Evolutionary conservation across 2,329 filamentous ascomycete genomes (phyloP), one percentile per base, ranked within the genome.

Genomic region (Ascosphaera aggregata): DNA sequence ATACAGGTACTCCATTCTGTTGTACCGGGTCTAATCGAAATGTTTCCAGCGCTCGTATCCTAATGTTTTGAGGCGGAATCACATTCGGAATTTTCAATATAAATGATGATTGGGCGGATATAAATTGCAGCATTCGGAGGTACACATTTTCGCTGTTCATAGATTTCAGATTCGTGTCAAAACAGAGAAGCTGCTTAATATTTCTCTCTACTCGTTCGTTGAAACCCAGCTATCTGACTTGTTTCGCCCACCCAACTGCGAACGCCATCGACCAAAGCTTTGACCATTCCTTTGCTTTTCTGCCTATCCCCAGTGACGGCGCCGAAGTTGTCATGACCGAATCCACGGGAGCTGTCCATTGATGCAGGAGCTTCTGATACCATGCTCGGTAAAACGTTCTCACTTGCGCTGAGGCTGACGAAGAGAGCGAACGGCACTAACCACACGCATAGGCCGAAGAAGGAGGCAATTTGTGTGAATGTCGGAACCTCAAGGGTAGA

Each of bases 391-490:
- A 98, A 61, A 2, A 95, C 81, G 52, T 95, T 95, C 53, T 98
- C 89, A 40, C 84, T 82, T 0, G 89, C 89, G 15, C 81, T 92
- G 34, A 98, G 60, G 50, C 80, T 92, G 38, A 98, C 86, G 52
- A 98, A 98, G 11, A 98, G 66, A 13, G 85, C 75, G 53, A 98
- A 98, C 0, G 89, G 89, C 1, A 95, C 80, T 1, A 98, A 67
- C 89, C 89, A 98, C 0, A 98, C 85, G 50, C 85, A 93, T 2
- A 98, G 64, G 0, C 89, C 89, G 52, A 98, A 98, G 59, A 89
- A 98, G 0, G 81, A 86, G 0, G 89, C 84, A 35, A 95, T 89
- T 61, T 95, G 82, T 15, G 81, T 85, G 55, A 98, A 98, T 30
- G 71, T 76, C 0, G 89, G 89, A 5, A 27, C 22, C 22, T 27